Conservation (phyloP, 192 early-diverging fungal genomes). For the Entophlyctis luteolus region DNA sequence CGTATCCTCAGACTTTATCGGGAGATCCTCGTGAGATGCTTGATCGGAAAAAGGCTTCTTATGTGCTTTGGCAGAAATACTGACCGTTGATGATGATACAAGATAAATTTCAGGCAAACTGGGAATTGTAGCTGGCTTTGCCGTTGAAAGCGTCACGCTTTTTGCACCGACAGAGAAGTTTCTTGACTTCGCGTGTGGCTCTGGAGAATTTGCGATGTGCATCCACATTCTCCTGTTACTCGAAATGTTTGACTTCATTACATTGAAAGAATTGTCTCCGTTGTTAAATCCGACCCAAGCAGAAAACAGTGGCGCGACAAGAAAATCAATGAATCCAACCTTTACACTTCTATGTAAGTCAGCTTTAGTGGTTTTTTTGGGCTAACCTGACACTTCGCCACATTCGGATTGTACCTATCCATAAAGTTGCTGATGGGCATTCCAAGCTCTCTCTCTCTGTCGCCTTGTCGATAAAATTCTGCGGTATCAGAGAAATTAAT, state of each 20-base stretch:
- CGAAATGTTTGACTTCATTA: constrained; percentile 9
- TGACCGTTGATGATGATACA: too few relatives aligned
- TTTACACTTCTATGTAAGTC: not conserved
- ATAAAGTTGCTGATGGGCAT: constrained; percentile 53
- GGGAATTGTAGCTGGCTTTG: too few relatives aligned
- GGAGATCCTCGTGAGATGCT: not conserved
- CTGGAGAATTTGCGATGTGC: too few relatives aligned
- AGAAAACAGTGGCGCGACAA: constrained; percentile 56
- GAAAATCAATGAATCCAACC: constrained; percentile 62
- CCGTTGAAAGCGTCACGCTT: too few relatives aligned
- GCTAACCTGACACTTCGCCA: constrained; percentile 53
- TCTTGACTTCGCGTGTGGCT: too few relatives aligned
- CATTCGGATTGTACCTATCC: constrained; percentile 48
- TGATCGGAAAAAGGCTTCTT: not conserved
- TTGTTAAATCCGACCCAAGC: constrained; percentile 49
- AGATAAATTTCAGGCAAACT: too few relatives aligned
- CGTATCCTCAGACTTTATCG: too few relatives aligned
- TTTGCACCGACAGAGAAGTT: too few relatives aligned
- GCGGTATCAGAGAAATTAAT: not conserved
- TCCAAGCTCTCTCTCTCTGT: constrained; percentile 45
- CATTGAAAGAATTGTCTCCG: constrained; percentile 3
- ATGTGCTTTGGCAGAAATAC: too few relatives aligned
- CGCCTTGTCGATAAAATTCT: constrained; percentile 43
- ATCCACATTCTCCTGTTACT: constrained; percentile 7
- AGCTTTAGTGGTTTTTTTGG: not conserved